Evolutionary conservation across 345 rosid genomes (phyloP).

Genomic region (Raphanus raphanistrum): DNA sequence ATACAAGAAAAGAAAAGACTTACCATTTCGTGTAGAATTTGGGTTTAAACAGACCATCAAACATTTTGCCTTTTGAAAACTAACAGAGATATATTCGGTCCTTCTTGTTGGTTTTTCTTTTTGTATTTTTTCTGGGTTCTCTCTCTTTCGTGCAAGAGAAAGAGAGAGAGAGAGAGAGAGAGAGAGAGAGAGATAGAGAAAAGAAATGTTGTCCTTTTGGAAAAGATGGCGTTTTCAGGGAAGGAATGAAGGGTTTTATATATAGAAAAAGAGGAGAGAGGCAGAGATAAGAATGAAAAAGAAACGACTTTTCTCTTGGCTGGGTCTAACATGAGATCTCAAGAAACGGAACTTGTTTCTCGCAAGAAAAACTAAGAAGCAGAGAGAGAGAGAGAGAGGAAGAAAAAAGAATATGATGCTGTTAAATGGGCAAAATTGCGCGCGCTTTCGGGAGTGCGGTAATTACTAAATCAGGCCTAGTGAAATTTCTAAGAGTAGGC

Average conservation of each 20-base stretch:
- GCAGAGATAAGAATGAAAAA: slow-evolving; percentile 5
- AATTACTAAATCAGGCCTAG: slow-evolving; percentile 21
- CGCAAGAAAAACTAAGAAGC: slow-evolving; percentile 23
- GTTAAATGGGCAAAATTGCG: slow-evolving; percentile 13
- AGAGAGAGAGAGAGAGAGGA: background rate
- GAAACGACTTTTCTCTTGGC: slow-evolving; percentile 26
- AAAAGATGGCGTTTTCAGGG: slow-evolving; percentile 4
- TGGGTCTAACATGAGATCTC: slow-evolving; percentile 35
- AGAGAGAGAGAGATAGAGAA: slow-evolving; percentile 35
- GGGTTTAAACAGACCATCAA: slow-evolving; percentile 34
- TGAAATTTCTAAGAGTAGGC: background rate
- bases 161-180: slow-evolving; percentile 35
- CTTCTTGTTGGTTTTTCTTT: background rate
- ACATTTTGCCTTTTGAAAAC: slow-evolving; percentile 10
- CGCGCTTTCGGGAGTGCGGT: slow-evolving; percentile 24
- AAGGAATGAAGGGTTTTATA: slow-evolving; percentile 15
- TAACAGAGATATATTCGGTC: background rate
- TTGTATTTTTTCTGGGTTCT: slow-evolving; percentile 5
- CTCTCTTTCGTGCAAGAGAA: slow-evolving; percentile 39
- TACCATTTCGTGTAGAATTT: slow-evolving; percentile 39
- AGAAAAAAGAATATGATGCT: background rate
- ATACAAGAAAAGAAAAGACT: background rate
- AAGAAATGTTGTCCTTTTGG: slow-evolving; percentile 29
- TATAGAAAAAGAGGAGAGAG: background rate
- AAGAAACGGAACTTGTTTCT: slow-evolving; percentile 37